These are phyloP conservation scores for Xylariales sp. DNA, from an alignment of 2,329 filamentous ascomycete genomes.

Conservation along the genomic window DNA sequence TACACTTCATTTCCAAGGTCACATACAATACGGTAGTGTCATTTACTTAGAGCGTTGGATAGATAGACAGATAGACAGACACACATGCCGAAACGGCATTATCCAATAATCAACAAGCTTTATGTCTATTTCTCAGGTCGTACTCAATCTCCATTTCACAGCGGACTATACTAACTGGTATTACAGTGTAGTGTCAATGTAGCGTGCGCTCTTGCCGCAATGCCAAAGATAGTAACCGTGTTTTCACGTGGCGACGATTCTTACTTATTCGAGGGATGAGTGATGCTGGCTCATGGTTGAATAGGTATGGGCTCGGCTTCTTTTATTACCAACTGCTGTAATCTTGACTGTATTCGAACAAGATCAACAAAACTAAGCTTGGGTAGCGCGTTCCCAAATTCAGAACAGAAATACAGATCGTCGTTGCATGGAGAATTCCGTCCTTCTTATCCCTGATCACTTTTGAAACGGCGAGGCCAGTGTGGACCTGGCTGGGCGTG, in stretches of 20 bases:
- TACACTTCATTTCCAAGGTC: not conserved
- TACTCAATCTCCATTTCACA: not conserved
- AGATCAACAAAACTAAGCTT: conserved; percentile 8
- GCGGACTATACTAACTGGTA: too few species aligned
- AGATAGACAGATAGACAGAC: not conserved
- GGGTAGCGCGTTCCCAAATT: conserved; percentile 11
- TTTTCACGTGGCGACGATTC: conserved; percentile 32
- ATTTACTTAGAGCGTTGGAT: not conserved
- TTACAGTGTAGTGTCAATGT: too few species aligned
- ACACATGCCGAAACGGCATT: conserved; percentile 1
- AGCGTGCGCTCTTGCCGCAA: not conserved
- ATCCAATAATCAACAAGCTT: not conserved
- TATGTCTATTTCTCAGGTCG: not conserved
- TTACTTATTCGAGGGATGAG: conserved; percentile 8
- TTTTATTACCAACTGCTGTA: too few species aligned
- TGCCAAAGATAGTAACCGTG: conserved; percentile 30
- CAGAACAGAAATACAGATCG: conserved; percentile 25
- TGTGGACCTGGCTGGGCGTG: not conserved
- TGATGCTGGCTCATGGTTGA: too few species aligned
- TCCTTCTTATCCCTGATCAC: conserved; percentile 12
- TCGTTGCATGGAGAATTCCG: conserved; percentile 26
- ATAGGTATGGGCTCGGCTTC: too few species aligned
- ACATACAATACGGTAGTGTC: not conserved
- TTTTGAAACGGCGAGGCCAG: conserved; percentile 19
- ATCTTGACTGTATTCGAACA: not conserved